A percentile compares a stretch with the other conserved stretches of the same genome.
phyloP scores from a whole-genome alignment of 2,329 filamentous ascomycete genomes.

The Ophiosphaerella herpotricha region DNA sequence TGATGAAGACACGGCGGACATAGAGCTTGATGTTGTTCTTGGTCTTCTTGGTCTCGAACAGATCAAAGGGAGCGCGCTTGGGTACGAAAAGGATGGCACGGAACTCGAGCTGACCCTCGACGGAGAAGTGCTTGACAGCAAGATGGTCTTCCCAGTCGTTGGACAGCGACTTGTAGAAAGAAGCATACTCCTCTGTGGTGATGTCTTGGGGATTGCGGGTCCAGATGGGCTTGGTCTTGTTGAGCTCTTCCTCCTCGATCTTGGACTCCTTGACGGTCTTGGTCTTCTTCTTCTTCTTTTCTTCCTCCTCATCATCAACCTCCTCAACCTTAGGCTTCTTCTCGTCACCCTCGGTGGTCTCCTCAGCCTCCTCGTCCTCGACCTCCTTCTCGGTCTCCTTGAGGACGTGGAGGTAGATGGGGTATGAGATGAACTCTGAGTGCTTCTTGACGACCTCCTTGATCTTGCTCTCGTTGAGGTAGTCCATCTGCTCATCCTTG shows the following conservation, averaged over 20 bases:
- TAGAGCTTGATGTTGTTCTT: conserved; percentile 99
- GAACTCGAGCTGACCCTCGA: conserved; percentile 99
- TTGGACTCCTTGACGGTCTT: conserved; percentile 99
- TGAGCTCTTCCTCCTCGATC: conserved; percentile 99
- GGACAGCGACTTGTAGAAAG: conserved; percentile 99
- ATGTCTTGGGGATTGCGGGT: conserved; percentile 97
- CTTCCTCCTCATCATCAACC: conserved; percentile 82
- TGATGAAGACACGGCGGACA: conserved; percentile 99
- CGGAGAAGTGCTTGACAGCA: conserved; percentile 99
- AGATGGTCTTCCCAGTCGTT: conserved; percentile 99
- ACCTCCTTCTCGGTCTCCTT: conserved; percentile 99
- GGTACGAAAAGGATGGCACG: conserved; percentile 98
- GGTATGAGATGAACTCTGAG: conserved; percentile 99
- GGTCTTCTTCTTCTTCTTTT: conserved; percentile 96
- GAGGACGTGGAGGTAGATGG: conserved; percentile 98
- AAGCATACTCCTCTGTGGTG: conserved; percentile 91
- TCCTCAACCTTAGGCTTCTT: conserved; percentile 97
- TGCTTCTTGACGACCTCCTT: conserved; percentile 99
- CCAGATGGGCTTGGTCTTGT: conserved; percentile 99
- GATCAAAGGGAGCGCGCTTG: conserved; percentile 98
- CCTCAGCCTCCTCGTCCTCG: conserved; percentile 83
- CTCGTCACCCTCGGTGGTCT: conserved; percentile 74
- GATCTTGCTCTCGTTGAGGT: conserved; percentile 97
- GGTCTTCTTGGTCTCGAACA: conserved; percentile 99
- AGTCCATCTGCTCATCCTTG: conserved; percentile 99